Evolutionary conservation across 108 stramenopile species (phyloP), one percentile per base, ranked within the genome.

Genomic region (Mediolabrus comicus): DNA sequence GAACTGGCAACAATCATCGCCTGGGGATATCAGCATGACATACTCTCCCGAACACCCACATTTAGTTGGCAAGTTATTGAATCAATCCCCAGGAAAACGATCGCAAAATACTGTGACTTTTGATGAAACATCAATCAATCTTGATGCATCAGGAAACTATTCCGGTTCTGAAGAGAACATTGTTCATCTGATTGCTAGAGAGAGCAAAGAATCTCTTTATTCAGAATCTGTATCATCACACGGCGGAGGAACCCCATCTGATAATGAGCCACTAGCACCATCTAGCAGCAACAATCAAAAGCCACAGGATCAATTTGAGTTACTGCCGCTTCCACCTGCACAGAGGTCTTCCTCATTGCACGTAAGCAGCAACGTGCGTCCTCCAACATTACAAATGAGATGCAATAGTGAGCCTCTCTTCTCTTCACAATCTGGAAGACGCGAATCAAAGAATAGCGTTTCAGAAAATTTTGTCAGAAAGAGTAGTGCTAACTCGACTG

Each of bases 351-450:
- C 22, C 1, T 49, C 46, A 22, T 17, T 9, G 22, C 46, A 49
- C 3, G n/a, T n/a, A 46, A n/a, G 19, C 17, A 46, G 19, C 19
- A 33, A 33, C 7, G 19, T 49, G 5, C 33, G 56, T 24, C 33
- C 39, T 14, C 56, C 56, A 39, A 32, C 22, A 12, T 60, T 69
- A 14, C 58, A 41, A 25, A 43, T 69, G 46, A 27, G 69, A 17
- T 58, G 41, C 14, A 41, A 53, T 6, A 17, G 30, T 59, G 53
- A 25, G 17, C 53, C 65, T 34, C 52, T 29, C 8, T 59, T 34
- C 22, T 17, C 33, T 33, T 32, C 35, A 30, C 6, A 34, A 36
- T 30, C 59, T 14, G 52, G 61, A 19, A 22, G n/a, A 24, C 16
- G n/a, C 9, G 41, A 49, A 49, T 6, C 22, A 49, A 22, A 22